Base-by-base conservation (phyloP, 345 rosid species). In the Moricandia arvensis region DNA sequence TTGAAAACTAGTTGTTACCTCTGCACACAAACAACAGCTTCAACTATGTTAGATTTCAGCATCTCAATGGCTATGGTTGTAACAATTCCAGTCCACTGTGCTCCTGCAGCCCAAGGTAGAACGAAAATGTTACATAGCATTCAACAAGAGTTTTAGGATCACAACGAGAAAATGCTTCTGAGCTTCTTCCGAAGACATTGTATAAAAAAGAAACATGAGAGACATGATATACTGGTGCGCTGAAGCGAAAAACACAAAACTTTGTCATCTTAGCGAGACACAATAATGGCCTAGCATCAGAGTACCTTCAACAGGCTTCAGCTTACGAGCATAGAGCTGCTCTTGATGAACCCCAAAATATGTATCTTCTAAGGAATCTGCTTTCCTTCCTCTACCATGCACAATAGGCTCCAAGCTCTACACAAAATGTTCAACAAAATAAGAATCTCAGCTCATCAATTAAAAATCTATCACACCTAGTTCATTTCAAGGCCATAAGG, bases 41-140 rank as follows among this genome's bases (percentile, higher is more conserved):
- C 98, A 60, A 93, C 97, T 89, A 90, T 84, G 72, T 86, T 90
- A 9, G 94, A 66, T 83, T 88, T 88, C 59, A 93, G 85, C 98
- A 91, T 93, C 84, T 93, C 97, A 65, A 90, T 84, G 37, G 98
- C 98, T 71, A 93, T 93, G 33, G 96, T 90, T 59, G 98, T 93
- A 17, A 93, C 97, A 71, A 93, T 88, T 17, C 98, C 98, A 2
- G 98, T 93, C 98, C 98, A 93, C 63, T 93, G 98, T 59, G 97
- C 98, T 79, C 98, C 98, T 93, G 69, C 71, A 80, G 55, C 27
- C 34, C 43, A 43, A 64, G 16, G 51, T 43, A 13, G 51, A 51
- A 24, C 38, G 8, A 8, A 17, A 54, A 10, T 37, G 41, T 34
- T 34, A 45, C 26, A 13, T 7, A 66, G 60, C 73, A 43, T 45